Conservation (phyloP, 2,329 filamentous ascomycete species). For the Coniochaeta prunicola region DNA sequence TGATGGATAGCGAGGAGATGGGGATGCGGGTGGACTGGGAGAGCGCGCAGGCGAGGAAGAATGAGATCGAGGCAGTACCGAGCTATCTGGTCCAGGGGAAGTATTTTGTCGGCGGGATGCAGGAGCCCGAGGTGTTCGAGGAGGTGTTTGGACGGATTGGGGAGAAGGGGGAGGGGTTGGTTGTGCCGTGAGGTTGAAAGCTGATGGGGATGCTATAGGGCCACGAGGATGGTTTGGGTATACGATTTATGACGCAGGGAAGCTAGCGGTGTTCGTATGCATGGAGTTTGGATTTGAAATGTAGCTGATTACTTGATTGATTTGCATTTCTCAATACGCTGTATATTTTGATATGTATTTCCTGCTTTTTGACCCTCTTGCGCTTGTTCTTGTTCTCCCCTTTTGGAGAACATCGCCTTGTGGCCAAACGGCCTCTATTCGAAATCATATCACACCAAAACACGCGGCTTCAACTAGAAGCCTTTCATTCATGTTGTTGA, state of each 20-base stretch:
- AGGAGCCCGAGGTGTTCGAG: constrained; percentile 59
- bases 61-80: constrained; percentile 58
- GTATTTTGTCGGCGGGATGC: constrained; percentile 65
- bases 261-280: not conserved
- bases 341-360: not conserved
- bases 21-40: constrained; percentile 20
- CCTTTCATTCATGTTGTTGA: not conserved
- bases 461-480: not conserved
- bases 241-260: not conserved
- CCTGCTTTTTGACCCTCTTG: not conserved
- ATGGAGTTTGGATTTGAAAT: not conserved
- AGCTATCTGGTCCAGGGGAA: constrained; percentile 63
- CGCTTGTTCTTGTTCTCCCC: not conserved
- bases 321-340: not conserved
- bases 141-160: constrained; percentile 52
- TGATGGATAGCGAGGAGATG: constrained; percentile 18
- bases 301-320: not conserved
- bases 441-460: not conserved
- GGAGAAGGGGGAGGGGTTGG: not conserved
- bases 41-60: constrained; percentile 16
- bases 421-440: not conserved
- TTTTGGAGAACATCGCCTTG: not conserved
- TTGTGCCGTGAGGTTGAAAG: not conserved
- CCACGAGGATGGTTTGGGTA: not conserved
- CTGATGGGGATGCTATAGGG: not conserved